These are phyloP conservation scores for Rhynchosporium agropyri DNA, from an alignment of 2,329 filamentous ascomycete species.

Conservation along the genomic window DNA sequence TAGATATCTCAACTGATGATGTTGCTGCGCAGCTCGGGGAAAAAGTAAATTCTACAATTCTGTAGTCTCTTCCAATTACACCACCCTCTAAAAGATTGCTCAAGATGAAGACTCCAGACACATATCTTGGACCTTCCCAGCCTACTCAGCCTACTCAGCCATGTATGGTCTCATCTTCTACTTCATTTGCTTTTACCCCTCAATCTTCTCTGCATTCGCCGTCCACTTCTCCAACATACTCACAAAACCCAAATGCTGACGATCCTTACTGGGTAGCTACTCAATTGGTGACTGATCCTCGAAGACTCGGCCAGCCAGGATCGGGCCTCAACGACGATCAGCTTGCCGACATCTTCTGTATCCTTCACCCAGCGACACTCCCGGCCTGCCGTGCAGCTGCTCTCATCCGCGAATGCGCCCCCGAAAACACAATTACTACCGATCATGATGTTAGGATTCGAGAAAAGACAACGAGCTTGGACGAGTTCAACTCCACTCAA, in stretches of 20 bases:
- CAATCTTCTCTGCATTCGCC: conserved; percentile 17
- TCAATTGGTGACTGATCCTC: conserved; percentile 79
- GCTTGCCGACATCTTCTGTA: conserved; percentile 84
- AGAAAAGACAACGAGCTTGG: conserved; percentile 27
- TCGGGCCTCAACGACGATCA: conserved; percentile 83
- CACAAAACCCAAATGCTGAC: conserved; percentile 25
- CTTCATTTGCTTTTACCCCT: conserved; percentile 14
- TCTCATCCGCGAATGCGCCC: conserved; percentile 52
- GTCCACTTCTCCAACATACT: conserved; percentile 6
- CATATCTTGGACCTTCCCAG: neutral
- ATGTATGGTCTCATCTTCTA: conserved; percentile 32
- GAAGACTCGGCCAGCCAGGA: conserved; percentile 76
- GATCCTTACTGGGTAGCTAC: conserved; percentile 56
- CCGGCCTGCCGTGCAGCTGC: conserved; percentile 68
- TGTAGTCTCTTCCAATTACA: conserved; percentile 20
- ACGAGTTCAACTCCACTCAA: conserved; percentile 27
- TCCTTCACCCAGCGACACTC: conserved; percentile 78
- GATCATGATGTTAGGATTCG: conserved; percentile 41
- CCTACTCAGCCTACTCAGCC: conserved; percentile 38
- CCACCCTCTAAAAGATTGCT: conserved; percentile 19
- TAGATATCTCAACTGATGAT: conserved; percentile 17
- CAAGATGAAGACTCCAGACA: conserved; percentile 33
- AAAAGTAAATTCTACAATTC: conserved; percentile 22
- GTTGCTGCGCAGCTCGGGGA: conserved; percentile 11
- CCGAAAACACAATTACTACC: conserved; percentile 58